These are phyloP conservation scores for Achaetomium macrosporum DNA, from an alignment of 2,329 filamentous ascomycete genomes.

Conservation along the genomic window DNA sequence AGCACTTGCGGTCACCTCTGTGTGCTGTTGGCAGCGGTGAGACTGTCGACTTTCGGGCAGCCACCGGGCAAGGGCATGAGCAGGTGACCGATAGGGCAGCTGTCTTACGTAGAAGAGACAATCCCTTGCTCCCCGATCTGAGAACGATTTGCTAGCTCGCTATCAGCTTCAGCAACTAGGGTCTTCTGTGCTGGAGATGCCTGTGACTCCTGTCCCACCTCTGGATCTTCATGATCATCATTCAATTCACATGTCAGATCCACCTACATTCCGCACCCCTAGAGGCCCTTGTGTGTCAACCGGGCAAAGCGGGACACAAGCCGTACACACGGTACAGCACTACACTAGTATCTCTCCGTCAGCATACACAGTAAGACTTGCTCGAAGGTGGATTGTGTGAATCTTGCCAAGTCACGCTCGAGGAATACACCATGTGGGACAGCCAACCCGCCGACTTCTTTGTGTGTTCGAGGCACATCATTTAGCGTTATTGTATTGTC, in stretches of 20 bases:
- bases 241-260: background rate
- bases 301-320: background rate
- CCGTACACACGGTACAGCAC: too few species aligned
- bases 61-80: background rate
- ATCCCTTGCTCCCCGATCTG: too few species aligned
- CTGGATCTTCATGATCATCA: slow-evolving; percentile 4
- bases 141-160: too few species aligned
- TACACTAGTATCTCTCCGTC: too few species aligned
- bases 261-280: too few species aligned
- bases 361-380: too few species aligned
- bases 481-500: background rate
- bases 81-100: slow-evolving; percentile 3
- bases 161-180: background rate
- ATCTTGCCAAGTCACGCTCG: background rate
- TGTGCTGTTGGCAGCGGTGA: slow-evolving; percentile 8
- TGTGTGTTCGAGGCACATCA: background rate
- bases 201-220: slow-evolving; percentile 1
- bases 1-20: too few species aligned
- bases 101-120: background rate
- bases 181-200: too few species aligned
- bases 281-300: too few species aligned
- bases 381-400: too few species aligned
- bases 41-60: slow-evolving; percentile 1
- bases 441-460: slow-evolving; percentile 1
- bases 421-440: slow-evolving; percentile 8